Conservation (phyloP, 345 rosid genomes). For the Salix exigua region DNA sequence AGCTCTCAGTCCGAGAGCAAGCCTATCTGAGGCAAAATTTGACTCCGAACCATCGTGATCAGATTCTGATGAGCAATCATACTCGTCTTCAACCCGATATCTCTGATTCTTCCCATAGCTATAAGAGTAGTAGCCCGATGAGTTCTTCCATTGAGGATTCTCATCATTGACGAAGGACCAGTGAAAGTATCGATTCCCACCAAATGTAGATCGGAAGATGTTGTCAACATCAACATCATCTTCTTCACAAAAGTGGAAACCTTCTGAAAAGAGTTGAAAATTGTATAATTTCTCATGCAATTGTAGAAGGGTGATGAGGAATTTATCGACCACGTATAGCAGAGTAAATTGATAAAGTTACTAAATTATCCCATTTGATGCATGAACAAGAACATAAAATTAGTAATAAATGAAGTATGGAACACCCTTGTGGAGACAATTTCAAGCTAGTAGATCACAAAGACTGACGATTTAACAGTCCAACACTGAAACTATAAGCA, state of each 20-base stretch:
- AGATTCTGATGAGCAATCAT: constrained; percentile 37
- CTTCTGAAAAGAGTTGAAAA: constrained; percentile 42
- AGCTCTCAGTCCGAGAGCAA: constrained; percentile 68
- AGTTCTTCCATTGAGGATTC: constrained; percentile 35
- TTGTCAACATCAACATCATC: constrained; percentile 46
- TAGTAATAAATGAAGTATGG: neutral
- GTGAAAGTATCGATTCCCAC: constrained; percentile 48
- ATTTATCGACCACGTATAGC: neutral
- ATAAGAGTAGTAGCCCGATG: constrained; percentile 37
- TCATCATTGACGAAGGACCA: constrained; percentile 71
- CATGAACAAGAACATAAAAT: neutral
- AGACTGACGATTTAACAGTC: neutral
- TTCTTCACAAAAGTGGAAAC: constrained; percentile 60
- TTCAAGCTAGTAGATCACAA: neutral
- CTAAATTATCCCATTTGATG: neutral
- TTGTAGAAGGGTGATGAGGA: neutral
- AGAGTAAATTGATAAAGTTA: too few species aligned
- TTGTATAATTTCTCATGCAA: constrained; percentile 2
- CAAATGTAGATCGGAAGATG: constrained; percentile 59
- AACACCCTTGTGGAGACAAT: neutral
- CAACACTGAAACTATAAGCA: neutral
- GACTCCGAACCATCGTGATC: constrained; percentile 45
- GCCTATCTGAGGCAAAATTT: constrained; percentile 57
- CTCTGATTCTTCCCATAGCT: constrained; percentile 41
- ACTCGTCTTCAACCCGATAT: constrained; percentile 49